Percentiles rank a stretch among this genome's conserved stretches.
Conservation (phyloP, 2,329 filamentous ascomycete genomes). For the Metarhizium robertsii region DNA sequence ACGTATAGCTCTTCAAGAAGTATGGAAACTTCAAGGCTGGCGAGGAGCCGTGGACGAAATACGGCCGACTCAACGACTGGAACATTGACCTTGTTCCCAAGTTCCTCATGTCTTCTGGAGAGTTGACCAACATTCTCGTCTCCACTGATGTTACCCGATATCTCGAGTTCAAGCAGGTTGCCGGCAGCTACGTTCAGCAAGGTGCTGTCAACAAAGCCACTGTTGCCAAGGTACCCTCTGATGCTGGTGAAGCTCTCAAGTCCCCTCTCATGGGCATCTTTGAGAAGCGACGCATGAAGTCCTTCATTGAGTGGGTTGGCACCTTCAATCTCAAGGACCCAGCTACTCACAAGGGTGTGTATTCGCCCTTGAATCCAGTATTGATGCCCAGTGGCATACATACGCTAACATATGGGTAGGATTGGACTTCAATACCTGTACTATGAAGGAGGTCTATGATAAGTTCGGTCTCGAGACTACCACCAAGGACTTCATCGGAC, state of each 20-base stretch:
- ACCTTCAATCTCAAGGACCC: slow-evolving; percentile 75
- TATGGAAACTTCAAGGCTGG: slow-evolving; percentile 74
- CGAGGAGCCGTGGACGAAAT: slow-evolving; percentile 96
- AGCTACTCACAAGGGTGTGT: slow-evolving; percentile 77
- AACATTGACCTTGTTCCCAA: slow-evolving; percentile 98
- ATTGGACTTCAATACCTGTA: slow-evolving; percentile 66
- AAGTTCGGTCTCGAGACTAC: slow-evolving; percentile 87
- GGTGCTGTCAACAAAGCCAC: slow-evolving; percentile 73
- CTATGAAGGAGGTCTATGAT: slow-evolving; percentile 98
- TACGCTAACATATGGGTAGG: slow-evolving; percentile 39
- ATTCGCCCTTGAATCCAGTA: neutral
- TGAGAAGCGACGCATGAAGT: slow-evolving; percentile 95
- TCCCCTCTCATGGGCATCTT: slow-evolving; percentile 96
- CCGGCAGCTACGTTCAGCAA: slow-evolving; percentile 94
- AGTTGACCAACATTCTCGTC: slow-evolving; percentile 96
- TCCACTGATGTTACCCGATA: slow-evolving; percentile 87
- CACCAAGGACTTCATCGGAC: slow-evolving; percentile 93
- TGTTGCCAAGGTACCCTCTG: slow-evolving; percentile 92
- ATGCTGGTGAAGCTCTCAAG: slow-evolving; percentile 79
- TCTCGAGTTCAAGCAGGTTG: slow-evolving; percentile 89
- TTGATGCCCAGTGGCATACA: neutral
- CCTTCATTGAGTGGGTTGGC: slow-evolving; percentile 93
- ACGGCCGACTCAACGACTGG: slow-evolving; percentile 95
- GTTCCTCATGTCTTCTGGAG: slow-evolving; percentile 96
- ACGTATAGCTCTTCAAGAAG: slow-evolving; percentile 79